Evolutionary conservation across 768 basidiomycete species (phyloP).

Genomic region (Pulveroboletus sp.): DNA sequence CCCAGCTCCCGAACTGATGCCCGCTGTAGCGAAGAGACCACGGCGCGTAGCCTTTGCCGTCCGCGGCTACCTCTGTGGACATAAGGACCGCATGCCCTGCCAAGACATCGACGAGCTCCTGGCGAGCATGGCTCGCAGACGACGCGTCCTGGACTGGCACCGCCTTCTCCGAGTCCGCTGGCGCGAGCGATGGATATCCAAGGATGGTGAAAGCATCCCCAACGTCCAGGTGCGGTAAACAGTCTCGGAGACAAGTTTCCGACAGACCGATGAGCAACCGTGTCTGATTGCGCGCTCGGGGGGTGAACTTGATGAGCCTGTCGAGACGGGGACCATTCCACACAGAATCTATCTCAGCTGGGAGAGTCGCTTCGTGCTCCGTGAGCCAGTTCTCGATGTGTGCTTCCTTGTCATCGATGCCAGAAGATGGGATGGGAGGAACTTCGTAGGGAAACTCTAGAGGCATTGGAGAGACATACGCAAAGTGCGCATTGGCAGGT

Average conservation of each 20-base stretch:
- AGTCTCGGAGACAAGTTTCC: conserved; percentile 64
- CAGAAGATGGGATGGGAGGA: conserved; percentile 47
- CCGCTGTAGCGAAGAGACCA: conserved; percentile 93
- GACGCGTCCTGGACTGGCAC: conserved; percentile 16
- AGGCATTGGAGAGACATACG: conserved; percentile 82
- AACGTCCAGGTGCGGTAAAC: conserved; percentile 80
- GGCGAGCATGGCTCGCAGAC: conserved; percentile 44
- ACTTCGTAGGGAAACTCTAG: conserved; percentile 82
- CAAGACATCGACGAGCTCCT: conserved; percentile 79
- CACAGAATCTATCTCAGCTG: conserved; percentile 3
- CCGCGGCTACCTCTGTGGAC: conserved; percentile 29
- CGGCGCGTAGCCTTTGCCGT: conserved; percentile 42
- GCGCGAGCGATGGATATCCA: conserved; percentile 55
- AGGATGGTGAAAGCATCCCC: conserved; percentile 76
- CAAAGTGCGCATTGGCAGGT: conserved; percentile 60
- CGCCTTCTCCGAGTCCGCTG: conserved; percentile 25
- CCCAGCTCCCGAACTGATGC: conserved; percentile 87
- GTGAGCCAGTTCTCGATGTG: conserved; percentile 79
- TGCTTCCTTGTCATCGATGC: conserved; percentile 49
- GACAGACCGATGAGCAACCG: conserved; percentile 73
- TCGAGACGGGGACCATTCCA: background rate
- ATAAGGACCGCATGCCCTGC: conserved; percentile 75
- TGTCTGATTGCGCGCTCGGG: conserved; percentile 48
- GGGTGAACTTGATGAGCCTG: conserved; percentile 46
- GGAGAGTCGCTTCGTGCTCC: conserved; percentile 56